phyloP scores from a whole-genome alignment of 148 eudicot genomes.

The Drosera capensis region DNA sequence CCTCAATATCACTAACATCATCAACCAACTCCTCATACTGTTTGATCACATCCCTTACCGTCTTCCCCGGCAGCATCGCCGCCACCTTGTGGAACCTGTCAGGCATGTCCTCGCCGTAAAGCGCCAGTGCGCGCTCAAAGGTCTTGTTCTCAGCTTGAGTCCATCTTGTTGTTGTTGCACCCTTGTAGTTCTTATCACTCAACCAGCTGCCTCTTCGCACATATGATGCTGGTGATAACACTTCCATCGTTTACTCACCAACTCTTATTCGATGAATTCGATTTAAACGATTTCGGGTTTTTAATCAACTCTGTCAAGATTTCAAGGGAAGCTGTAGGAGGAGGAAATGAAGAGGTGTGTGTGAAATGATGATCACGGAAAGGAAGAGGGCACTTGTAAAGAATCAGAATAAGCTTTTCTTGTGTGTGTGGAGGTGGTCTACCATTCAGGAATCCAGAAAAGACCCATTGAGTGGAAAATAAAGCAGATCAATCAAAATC shows the following conservation, averaged over 20 bases:
- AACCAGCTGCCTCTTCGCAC: conserved; percentile 38
- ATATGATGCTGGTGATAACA: conserved; percentile 35
- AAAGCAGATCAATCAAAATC: background rate
- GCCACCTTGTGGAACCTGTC: conserved; percentile 84
- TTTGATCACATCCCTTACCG: conserved; percentile 59
- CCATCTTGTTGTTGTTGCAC: conserved; percentile 47
- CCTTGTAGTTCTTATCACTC: conserved; percentile 26
- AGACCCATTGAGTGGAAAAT: background rate
- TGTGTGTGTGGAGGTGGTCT: no score
- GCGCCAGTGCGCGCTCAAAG: conserved; percentile 81
- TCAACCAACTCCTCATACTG: conserved; percentile 73
- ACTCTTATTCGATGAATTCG: background rate
- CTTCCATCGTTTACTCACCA: conserved; percentile 23
- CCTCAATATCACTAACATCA: conserved; percentile 80
- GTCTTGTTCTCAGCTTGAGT: conserved; percentile 74
- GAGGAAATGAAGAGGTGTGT: background rate
- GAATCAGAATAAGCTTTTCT: background rate
- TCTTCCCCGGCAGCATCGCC: conserved; percentile 74
- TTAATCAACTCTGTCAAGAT: no score
- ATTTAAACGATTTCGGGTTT: background rate
- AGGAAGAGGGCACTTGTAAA: background rate
- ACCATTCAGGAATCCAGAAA: no score
- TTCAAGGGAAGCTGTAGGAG: background rate
- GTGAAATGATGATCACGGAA: background rate
- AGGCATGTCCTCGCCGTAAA: conserved; percentile 61